Base-by-base conservation (phyloP, 768 basidiomycete species). In the Suillus cothurnatus region DNA sequence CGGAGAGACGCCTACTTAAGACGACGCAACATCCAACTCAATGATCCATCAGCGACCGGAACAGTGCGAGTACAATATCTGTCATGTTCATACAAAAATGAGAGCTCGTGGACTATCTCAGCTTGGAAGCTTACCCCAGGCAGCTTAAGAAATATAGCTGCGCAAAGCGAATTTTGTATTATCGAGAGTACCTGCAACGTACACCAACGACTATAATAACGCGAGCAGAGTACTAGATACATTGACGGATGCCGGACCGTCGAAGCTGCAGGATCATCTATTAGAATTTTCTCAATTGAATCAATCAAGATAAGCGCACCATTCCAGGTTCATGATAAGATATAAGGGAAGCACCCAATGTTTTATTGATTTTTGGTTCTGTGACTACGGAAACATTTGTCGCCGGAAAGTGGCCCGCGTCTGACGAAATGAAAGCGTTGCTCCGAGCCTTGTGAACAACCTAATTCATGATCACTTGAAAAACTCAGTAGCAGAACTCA, bases 221-320 rank as follows among this genome's bases (percentile, higher is more conserved):
- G 31, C 31, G 21, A 32, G 31, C 52, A 6, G 11, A 28, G 34
- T 34, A 34, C n/a, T n/a, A 50, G 17, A 53, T 28, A 9, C 19
- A 53, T 53, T 19, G 4, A 53, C 23, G 38, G 58, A 41, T 41
- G 19, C 17, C 26, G 38, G 39, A 7, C 39, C 36, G 57, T 59
- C 39, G 38, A 41, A 58, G 21, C 58, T 59, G 19, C 6, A 28
- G 26, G 9, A 1, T 39, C 57, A 28, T 39, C 15, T 58, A 58
- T 39, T 28, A 59, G 26, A 39, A 39, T 59, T 52, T 21, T 26
- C 6, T 5, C 57, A 6, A 39, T 58, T 17, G 17, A 59, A 59
- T 41, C 39, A 41, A 59, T 59, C 58, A 41, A 43, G 39, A 59
- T 59, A 39, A 59, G 39, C 58, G 11, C 39, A 59, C 58, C 58